phyloP scores from a whole-genome alignment of 139 green algal species.

The Closterium sp. region DNA sequence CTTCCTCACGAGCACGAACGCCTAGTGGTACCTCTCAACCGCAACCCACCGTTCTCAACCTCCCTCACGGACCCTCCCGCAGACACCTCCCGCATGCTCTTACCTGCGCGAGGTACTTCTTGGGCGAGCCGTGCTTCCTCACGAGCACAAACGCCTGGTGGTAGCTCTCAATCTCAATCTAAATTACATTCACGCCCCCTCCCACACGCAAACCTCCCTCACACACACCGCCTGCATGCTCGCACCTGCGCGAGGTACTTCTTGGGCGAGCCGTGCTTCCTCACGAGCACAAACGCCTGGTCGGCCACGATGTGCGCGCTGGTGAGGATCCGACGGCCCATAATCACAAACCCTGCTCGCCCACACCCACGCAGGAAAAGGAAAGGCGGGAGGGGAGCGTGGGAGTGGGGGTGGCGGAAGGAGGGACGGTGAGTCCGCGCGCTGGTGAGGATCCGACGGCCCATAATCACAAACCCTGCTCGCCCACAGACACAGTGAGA shows the following conservation, averaged over 20 bases:
- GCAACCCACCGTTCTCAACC: no score
- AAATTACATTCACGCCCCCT: no score
- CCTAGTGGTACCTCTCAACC: no score
- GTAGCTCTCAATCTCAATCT: no score
- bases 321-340: conserved; percentile 68
- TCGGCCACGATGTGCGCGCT: conserved; percentile 78
- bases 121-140: conserved; percentile 68
- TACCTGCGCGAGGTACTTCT: no score
- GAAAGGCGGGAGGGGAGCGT: no score
- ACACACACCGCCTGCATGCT: background rate
- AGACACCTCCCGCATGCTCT: conserved; percentile 56
- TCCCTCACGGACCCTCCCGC: background rate
- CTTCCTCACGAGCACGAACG: no score
- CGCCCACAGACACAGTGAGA: no score
- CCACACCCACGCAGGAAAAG: background rate
- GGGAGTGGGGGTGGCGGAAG: no score
- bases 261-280: conserved; percentile 60
- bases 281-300: conserved; percentile 70
- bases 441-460: conserved; percentile 73
- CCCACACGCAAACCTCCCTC: background rate
- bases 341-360: conserved; percentile 64
- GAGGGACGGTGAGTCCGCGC: conserved; percentile 38
- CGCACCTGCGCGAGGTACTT: conserved; percentile 61
- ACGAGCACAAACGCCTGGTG: conserved; percentile 72
- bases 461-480: conserved; percentile 66